Evolutionary conservation across 805 yeast genomes (phyloP).

Genomic region (Spathaspora hagerdaliae): DNA sequence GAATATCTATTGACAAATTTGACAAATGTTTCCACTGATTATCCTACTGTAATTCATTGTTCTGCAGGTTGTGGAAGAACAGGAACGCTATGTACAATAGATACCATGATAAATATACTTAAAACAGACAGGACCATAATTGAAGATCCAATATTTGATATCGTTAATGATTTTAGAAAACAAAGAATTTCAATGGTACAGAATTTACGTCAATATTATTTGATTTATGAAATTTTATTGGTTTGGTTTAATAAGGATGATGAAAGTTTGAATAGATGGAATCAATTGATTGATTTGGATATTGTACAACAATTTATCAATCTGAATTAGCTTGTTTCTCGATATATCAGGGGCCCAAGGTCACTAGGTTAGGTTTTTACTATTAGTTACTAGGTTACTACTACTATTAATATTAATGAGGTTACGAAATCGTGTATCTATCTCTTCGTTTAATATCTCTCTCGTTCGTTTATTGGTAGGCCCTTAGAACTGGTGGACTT

Average conservation of each 20-base stretch:
- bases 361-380: too few species aligned
- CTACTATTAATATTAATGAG: too few species aligned
- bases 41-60: constrained; percentile 79
- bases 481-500: too few species aligned
- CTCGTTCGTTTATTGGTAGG: too few species aligned
- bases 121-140: constrained; percentile 9
- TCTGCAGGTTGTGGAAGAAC: constrained; percentile 98
- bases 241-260: constrained; percentile 12
- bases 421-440: too few species aligned
- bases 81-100: constrained; percentile 57
- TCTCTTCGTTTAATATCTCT: too few species aligned
- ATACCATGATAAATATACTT: constrained; percentile 24
- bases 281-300: constrained; percentile 6
- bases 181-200: constrained; percentile 60
- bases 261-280: constrained; percentile 4
- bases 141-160: constrained; percentile 41
- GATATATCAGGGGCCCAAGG: too few species aligned
- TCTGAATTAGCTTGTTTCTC: too few species aligned
- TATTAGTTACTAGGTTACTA: too few species aligned
- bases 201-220: constrained; percentile 49
- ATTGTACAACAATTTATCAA: constrained; percentile 10
- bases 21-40: constrained; percentile 1
- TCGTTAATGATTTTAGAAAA: constrained; percentile 45
- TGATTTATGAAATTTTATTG: constrained; percentile 42
- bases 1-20: constrained; percentile 9